These are phyloP conservation scores for Metarhizium rileyi DNA, from an alignment of 2,329 filamentous ascomycete genomes.

Conservation along the genomic window DNA sequence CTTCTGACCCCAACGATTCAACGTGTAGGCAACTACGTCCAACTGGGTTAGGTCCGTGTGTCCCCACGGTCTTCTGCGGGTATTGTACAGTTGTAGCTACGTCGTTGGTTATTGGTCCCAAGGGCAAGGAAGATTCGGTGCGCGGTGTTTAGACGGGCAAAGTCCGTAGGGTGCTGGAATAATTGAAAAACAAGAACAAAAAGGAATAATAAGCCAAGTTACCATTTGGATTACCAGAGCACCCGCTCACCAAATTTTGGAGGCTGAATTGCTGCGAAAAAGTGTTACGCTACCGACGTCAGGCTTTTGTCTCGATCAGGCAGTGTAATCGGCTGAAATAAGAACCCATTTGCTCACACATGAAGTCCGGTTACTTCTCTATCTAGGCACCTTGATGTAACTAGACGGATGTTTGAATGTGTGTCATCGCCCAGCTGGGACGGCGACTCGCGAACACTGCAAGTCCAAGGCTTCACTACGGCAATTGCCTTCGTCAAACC, in stretches of 20 bases:
- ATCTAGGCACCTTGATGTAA: too few species aligned
- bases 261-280: background rate
- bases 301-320: too few species aligned
- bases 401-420: too few species aligned
- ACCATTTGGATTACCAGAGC: background rate
- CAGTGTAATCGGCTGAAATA: too few species aligned
- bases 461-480: too few species aligned
- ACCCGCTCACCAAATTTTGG: background rate
- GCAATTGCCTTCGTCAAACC: too few species aligned
- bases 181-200: background rate
- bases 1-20: background rate
- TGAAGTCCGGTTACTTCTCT: too few species aligned
- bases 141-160: background rate
- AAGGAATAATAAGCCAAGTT: background rate
- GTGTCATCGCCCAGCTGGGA: too few species aligned
- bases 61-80: background rate
- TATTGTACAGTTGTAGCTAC: background rate
- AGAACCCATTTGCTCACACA: too few species aligned
- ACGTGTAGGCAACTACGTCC: constrained; percentile 39
- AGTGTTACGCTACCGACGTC: background rate
- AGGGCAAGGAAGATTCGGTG: background rate
- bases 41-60: constrained; percentile 19
- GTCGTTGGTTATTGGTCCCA: background rate
- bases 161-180: background rate
- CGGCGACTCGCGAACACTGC: too few species aligned